Percentiles rank a stretch among this genome's conserved stretches.
Conservation (phyloP, 2,329 filamentous ascomycete species). For the Cladorrhinum sp. region DNA sequence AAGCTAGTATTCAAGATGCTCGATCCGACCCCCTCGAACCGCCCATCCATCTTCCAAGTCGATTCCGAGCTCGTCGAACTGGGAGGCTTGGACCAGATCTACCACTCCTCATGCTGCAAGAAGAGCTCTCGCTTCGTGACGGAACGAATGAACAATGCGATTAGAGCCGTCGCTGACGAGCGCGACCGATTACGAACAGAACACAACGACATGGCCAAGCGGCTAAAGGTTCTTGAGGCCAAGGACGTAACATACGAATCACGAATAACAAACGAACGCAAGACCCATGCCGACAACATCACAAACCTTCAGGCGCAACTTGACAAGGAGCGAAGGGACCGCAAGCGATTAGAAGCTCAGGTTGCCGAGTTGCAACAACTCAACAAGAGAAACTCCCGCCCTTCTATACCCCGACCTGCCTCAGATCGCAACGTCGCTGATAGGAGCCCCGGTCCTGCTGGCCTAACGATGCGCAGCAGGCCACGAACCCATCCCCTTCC, state of each 20-base stretch:
- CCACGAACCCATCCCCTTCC: conserved; percentile 17
- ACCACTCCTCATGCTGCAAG: conserved; percentile 44
- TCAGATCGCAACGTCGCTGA: conserved; percentile 11
- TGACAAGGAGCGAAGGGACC: conserved; percentile 35
- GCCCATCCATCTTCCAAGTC: conserved; percentile 36
- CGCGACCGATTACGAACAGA: conserved; percentile 31
- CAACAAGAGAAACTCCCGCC: conserved; percentile 20
- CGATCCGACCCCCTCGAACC: conserved; percentile 31
- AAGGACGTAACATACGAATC: conserved; percentile 40
- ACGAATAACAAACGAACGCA: conserved; percentile 37
- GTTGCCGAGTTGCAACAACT: conserved; percentile 30
- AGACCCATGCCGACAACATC: conserved; percentile 34
- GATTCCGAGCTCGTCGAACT: conserved; percentile 43
- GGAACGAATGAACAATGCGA: conserved; percentile 36
- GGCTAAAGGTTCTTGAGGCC: conserved; percentile 37
- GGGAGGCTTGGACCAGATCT: conserved; percentile 47
- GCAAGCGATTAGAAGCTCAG: conserved; percentile 23
- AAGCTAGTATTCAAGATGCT: conserved; percentile 39
- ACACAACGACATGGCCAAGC: conserved; percentile 34
- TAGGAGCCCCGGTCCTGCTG: conserved; percentile 22
- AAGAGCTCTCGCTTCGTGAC: conserved; percentile 36
- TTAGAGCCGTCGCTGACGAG: conserved; percentile 27
- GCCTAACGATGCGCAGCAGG: conserved; percentile 18
- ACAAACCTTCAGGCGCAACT: conserved; percentile 35
- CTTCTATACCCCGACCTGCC: conserved; percentile 19